Evolutionary conservation across 2,329 filamentous ascomycete species (phyloP), one percentile per base, ranked within the genome.

Genomic region (Ophiostoma montium): DNA sequence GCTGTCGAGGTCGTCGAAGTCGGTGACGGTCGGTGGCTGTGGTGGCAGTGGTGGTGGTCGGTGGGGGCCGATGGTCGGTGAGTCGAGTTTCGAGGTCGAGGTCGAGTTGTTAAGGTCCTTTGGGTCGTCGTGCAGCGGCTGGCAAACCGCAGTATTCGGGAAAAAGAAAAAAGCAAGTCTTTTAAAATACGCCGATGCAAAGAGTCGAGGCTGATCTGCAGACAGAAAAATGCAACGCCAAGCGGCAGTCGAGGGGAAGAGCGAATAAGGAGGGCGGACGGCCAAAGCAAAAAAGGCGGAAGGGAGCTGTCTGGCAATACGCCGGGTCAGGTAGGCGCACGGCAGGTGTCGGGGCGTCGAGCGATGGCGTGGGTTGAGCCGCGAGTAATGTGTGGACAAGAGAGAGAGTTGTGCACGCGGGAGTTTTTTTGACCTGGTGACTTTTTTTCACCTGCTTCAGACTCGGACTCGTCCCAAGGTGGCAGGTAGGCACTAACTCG

Each of bases 391-490:
- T 35, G 31, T 42, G 19, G 31, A 19, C 19, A 11, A 16, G 16
- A n/a, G 31, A 13, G 19, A 18, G 21, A 11, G n/a, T 8, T 23
- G 30, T 46, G 15, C 35, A 44, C 43, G 31, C 10, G 36, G 16
- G 32, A 42, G 32, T 33, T 35, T 35, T 32, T 11, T 27, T 41
- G 19, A 23, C 16, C 35, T 32, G 21, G 46, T 41, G 13, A 16
- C 21, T 41, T 46, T 50, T 50, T 44, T 50, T 46, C 16, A 23
- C 30, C 43, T 31, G 48, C 43, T 42, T 42, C 36, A 21, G 30
- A 42, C 35, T 35, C 21, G 39, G 41, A 46, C 48, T 42, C 42
- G 48, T 41, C 48, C 41, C 39, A 38, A 46, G 36, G 48, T 50
- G 48, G 35, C 48, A 46, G 48, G 48, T 38, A 46, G 30, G 45